Evolutionary conservation across 2,329 filamentous ascomycete genomes (phyloP), one percentile per base, ranked within the genome.

Genomic region (Trichoderma atroviride): DNA sequence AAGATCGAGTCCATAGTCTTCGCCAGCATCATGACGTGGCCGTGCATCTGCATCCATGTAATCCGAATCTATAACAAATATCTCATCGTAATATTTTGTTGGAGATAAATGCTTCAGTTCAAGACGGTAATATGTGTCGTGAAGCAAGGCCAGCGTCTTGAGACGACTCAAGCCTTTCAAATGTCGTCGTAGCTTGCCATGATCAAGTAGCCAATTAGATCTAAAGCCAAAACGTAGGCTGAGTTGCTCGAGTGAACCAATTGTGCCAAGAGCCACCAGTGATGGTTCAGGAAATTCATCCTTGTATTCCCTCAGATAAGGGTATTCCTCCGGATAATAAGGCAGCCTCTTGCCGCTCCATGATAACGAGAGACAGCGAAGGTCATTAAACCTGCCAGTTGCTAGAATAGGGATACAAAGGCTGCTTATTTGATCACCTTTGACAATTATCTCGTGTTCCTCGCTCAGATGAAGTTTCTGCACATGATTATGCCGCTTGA

Each of bases 181-280:
- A 2, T 50, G 22, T 0, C 4, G 1, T 0, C 60, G 68, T 2
- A 73, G 27, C 19, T 61, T 10, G 1, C 6, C 13, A 3, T 74
- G 71, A 19, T 74, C 14, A 0, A 73, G 37, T 1, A 50, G 60
- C 72, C 72, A 74, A 6, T 53, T 35, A 14, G 58, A 14, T 53
- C 1, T 0, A 24, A 0, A n/a, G 2, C 62, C 70, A 9, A 47
- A 63, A 14, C 27, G 9, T 6, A 74, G 65, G 2, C 59, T 43
- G 2, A 74, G 47, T 24, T 70, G 68, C 27, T 74, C 65, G 0
- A 74, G 69, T 1, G 72, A 73, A 2, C 9, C 16, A 22, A 73
- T 53, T 1, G 2, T 29, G 0, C 59, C 62, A 14, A 74, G 50
- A 4, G n/a, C 24, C 2, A 4, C 29, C 0, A 74, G 64, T 2